phyloP scores from a whole-genome alignment of 2,329 filamentous ascomycete species.

The Ophiostoma triangulosporum region DNA sequence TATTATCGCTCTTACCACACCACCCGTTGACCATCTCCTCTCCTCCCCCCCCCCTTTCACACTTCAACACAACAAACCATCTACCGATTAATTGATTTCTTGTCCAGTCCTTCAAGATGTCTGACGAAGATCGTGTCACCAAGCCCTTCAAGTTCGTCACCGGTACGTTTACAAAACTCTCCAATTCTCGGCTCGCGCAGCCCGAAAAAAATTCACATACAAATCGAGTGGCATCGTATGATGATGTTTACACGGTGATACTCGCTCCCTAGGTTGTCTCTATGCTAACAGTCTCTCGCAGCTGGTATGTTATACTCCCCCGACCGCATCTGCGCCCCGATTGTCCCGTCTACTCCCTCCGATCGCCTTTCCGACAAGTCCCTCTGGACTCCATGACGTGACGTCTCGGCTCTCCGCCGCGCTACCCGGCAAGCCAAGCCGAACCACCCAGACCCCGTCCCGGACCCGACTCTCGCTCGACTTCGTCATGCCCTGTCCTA shows the following conservation, averaged over 20 bases:
- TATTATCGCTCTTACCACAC: slow-evolving; percentile 5
- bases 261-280: not conserved
- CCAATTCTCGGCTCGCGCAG: not conserved
- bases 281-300: slow-evolving; percentile 7
- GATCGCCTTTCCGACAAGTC: not conserved
- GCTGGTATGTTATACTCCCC: slow-evolving; percentile 12
- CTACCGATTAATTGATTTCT: slow-evolving; percentile 19
- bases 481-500: not conserved
- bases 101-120: slow-evolving; percentile 54
- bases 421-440: not conserved
- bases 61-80: not conserved
- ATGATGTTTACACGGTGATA: slow-evolving; percentile 4
- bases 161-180: slow-evolving; percentile 25
- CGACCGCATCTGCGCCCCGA: not conserved
- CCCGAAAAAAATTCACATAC: slow-evolving; percentile 7
- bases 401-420: not conserved
- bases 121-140: slow-evolving; percentile 75
- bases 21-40: slow-evolving; percentile 14
- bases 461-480: not conserved
- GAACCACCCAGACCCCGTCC: not conserved
- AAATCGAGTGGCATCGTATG: slow-evolving; percentile 12
- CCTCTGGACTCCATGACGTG: not conserved
- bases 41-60: slow-evolving; percentile 21
- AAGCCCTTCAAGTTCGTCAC: slow-evolving; percentile 99
- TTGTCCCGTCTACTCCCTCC: not conserved